Conservation (phyloP, 305 asterid species). For the Fraxinus angustifolia region DNA sequence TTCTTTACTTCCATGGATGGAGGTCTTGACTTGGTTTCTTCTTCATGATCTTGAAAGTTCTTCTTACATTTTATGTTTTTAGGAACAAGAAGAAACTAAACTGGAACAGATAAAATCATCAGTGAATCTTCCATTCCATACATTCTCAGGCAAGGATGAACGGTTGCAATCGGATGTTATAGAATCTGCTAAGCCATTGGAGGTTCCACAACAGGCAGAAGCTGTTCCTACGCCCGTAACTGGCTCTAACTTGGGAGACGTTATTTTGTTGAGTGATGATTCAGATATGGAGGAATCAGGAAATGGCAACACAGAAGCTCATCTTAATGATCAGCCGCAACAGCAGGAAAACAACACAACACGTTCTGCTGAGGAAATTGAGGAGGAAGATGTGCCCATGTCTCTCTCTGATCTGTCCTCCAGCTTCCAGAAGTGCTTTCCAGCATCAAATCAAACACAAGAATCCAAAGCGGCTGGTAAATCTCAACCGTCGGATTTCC, state of each 20-base stretch:
- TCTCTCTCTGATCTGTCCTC: slow-evolving; percentile 71
- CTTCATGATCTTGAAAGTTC: slow-evolving; percentile 8
- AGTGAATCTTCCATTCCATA: slow-evolving; percentile 68
- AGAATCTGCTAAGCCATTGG: slow-evolving; percentile 30
- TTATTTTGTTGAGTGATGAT: slow-evolving; percentile 47
- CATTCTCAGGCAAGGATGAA: slow-evolving; percentile 48
- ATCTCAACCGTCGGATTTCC: slow-evolving; percentile 30
- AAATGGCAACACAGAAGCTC: slow-evolving; percentile 22
- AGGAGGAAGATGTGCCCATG: slow-evolving; percentile 50
- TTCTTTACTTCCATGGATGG: neutral
- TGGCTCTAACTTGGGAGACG: slow-evolving; percentile 40
- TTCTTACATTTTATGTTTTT: neutral
- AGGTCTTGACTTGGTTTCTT: neutral
- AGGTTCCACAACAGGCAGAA: slow-evolving; percentile 29
- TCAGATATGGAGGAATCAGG: slow-evolving; percentile 42
- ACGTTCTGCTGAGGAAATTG: slow-evolving; percentile 28
- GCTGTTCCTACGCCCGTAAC: slow-evolving; percentile 25
- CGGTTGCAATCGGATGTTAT: slow-evolving; percentile 25
- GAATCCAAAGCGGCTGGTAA: slow-evolving; percentile 28
- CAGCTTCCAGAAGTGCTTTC: slow-evolving; percentile 71
- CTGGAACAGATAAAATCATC: slow-evolving; percentile 75
- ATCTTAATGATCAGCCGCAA: slow-evolving; percentile 24
- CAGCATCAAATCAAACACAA: slow-evolving; percentile 32
- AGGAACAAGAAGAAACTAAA: slow-evolving; percentile 55
- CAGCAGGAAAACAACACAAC: slow-evolving; percentile 25